Conservation (phyloP, 495 filamentous ascomycete genomes). For the Talaromyces stipitatus region DNA sequence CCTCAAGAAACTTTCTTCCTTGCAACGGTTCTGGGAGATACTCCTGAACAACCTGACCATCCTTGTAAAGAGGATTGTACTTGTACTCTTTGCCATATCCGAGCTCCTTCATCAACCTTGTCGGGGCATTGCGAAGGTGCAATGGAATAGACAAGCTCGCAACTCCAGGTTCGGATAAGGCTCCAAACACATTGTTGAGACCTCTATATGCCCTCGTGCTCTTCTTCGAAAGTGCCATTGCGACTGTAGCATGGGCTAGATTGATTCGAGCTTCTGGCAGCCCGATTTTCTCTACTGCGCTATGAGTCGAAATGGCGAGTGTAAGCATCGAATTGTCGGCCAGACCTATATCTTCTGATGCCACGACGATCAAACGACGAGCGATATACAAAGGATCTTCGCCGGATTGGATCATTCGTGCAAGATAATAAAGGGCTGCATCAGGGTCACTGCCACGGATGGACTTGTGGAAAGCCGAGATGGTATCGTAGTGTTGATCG, state of each 20-base stretch:
- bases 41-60: slow-evolving; percentile 81
- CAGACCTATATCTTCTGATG: slow-evolving; percentile 85
- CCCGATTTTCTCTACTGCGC: slow-evolving; percentile 81
- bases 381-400: slow-evolving; percentile 93
- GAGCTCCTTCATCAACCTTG: slow-evolving; percentile 84
- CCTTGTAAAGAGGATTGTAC: slow-evolving; percentile 83
- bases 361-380: slow-evolving; percentile 82
- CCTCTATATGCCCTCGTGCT: slow-evolving; percentile 79
- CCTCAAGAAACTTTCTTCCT: slow-evolving; percentile 70
- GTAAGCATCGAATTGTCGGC: slow-evolving; percentile 82
- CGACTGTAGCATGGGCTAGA: slow-evolving; percentile 78
- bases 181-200: slow-evolving; percentile 67
- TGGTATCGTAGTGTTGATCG: slow-evolving; percentile 92
- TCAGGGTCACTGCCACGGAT: slow-evolving; percentile 81
- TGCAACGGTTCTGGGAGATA: slow-evolving; percentile 73
- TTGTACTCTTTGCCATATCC: slow-evolving; percentile 91
- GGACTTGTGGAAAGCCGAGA: slow-evolving; percentile 95
- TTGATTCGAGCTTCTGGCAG: slow-evolving; percentile 93
- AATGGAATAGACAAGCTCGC: slow-evolving; percentile 74
- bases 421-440: slow-evolving; percentile 86
- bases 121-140: slow-evolving; percentile 88
- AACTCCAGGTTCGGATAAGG: slow-evolving; percentile 69
- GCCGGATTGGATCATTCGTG: slow-evolving; percentile 91
- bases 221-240: slow-evolving; percentile 75
- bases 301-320: slow-evolving; percentile 76